Conservation (phyloP, 2,329 filamentous ascomycete genomes). For the Talaromyces sp. region DNA sequence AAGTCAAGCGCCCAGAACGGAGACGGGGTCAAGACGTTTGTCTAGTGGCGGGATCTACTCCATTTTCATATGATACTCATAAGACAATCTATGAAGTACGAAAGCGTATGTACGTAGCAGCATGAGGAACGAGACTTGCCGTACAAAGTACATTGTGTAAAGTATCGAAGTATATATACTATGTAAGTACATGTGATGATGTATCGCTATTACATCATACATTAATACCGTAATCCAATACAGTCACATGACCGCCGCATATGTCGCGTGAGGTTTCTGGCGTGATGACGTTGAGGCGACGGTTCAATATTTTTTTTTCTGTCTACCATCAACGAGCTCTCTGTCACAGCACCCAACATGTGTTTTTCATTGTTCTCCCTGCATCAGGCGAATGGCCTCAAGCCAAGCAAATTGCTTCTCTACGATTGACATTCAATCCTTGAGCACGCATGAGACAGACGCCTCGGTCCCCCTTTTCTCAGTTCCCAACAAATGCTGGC, state of each 20-base stretch:
- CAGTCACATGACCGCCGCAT: slow-evolving; percentile 10
- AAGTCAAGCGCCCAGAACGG: background rate
- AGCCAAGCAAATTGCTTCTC: background rate
- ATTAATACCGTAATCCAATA: background rate
- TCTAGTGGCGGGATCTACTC: background rate
- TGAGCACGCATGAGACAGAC: background rate
- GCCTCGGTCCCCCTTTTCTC: slow-evolving; percentile 11
- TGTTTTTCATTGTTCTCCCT: background rate
- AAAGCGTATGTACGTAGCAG: background rate
- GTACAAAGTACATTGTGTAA: background rate
- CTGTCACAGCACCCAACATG: background rate
- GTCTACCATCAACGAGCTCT: background rate
- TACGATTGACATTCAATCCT: background rate
- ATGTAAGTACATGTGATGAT: background rate
- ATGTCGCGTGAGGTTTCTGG: slow-evolving; percentile 17
- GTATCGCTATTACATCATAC: background rate
- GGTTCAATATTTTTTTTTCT: background rate
- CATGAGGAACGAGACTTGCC: background rate
- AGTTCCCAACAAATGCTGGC: slow-evolving; percentile 18
- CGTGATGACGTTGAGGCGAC: background rate
- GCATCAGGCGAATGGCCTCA: background rate
- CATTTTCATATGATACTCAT: background rate
- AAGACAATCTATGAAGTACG: background rate
- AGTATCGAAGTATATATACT: background rate
- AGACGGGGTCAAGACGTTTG: background rate